A percentile compares a stretch with the other conserved stretches of the same genome.
phyloP scores from a whole-genome alignment of 768 basidiomycete genomes.

The Phylloporus arenicola region DNA sequence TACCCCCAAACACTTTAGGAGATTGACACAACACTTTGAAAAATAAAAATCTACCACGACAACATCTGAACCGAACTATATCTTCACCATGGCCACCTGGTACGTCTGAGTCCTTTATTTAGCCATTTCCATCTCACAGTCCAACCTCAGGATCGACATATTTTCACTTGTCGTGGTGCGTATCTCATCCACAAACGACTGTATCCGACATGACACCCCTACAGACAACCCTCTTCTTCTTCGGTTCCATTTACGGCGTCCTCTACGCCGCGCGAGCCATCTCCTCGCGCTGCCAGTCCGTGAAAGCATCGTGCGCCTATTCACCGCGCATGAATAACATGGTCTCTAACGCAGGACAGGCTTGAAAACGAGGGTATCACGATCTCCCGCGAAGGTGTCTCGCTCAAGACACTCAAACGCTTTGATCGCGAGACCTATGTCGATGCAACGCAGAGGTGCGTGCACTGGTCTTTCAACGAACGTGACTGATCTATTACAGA shows the following conservation, averaged over 20 bases:
- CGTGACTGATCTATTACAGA: conserved; percentile 26
- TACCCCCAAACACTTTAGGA: background rate
- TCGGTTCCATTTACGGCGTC: conserved; percentile 42
- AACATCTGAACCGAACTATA: background rate
- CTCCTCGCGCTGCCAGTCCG: conserved; percentile 40
- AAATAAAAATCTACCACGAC: background rate
- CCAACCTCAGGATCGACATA: conserved; percentile 11
- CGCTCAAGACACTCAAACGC: conserved; percentile 56
- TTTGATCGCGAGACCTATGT: conserved; percentile 62
- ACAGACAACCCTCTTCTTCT: conserved; percentile 46
- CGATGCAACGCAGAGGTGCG: conserved; percentile 63
- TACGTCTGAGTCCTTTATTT: background rate
- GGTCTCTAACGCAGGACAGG: background rate
- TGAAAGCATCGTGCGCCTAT: conserved; percentile 50
- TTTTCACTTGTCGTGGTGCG: conserved; percentile 15
- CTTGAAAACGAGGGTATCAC: conserved; percentile 53
- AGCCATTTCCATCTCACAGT: background rate
- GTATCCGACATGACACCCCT: background rate
- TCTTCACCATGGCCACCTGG: conserved; percentile 14
- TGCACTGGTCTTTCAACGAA: background rate
- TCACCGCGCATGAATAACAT: background rate
- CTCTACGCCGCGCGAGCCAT: conserved; percentile 35
- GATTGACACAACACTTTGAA: background rate
- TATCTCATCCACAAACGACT: background rate
- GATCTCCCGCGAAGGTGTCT: conserved; percentile 55